A percentile compares a stretch with the other conserved stretches of the same genome.
Conservation (phyloP, 805 yeast species). For the Jamesozyma hellenica region DNA sequence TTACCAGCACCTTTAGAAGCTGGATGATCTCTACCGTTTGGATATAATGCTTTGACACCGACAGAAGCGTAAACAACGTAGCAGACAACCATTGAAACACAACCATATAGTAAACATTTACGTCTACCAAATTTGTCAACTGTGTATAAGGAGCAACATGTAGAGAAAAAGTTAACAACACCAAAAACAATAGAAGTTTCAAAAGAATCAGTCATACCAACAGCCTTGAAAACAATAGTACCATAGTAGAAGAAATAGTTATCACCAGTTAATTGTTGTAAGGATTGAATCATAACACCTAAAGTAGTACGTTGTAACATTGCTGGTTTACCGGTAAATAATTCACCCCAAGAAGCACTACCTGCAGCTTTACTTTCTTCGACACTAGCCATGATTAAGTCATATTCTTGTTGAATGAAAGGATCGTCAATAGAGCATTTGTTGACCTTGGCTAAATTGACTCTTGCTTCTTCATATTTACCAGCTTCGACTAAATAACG, state of each 20-base stretch:
- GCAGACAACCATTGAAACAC: not conserved
- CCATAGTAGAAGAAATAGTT: constrained; percentile 2
- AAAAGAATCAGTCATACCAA: constrained; percentile 2
- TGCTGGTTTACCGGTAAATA: not conserved
- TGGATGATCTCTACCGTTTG: not conserved
- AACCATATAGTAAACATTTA: not conserved
- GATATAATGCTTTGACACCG: constrained; percentile 1
- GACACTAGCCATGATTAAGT: constrained; percentile 48
- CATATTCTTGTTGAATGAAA: constrained; percentile 46
- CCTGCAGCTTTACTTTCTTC: constrained; percentile 53
- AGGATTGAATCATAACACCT: constrained; percentile 1
- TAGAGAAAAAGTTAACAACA: constrained; percentile 1
- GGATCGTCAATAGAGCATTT: constrained; percentile 44
- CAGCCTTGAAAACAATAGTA: constrained; percentile 2
- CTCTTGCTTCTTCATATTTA: constrained; percentile 49
- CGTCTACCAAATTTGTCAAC: constrained; percentile 2
- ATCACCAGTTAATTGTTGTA: constrained; percentile 2
- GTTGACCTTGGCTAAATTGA: constrained; percentile 48
- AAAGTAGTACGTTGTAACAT: constrained; percentile 1
- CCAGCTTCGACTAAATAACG: constrained; percentile 48
- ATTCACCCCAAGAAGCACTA: constrained; percentile 39
- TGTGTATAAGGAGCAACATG: not conserved
- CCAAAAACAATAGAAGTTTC: constrained; percentile 1
- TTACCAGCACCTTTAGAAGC: constrained; percentile 3
- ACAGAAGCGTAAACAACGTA: constrained; percentile 1